Base-by-base conservation (phyloP, 495 filamentous ascomycete genomes). In the Rhypophila decipiens region DNA sequence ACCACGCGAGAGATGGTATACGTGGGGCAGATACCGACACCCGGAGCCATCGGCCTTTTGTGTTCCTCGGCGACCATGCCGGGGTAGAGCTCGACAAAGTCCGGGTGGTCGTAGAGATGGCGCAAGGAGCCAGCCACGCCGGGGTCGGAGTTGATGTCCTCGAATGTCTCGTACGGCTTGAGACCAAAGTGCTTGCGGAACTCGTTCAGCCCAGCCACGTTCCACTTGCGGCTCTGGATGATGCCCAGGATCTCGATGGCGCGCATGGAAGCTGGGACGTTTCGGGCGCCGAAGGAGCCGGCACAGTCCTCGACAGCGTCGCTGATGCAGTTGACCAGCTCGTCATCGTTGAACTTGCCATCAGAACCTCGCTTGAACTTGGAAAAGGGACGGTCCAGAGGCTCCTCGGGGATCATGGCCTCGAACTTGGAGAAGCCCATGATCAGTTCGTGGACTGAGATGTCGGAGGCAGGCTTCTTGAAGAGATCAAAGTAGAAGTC, bases 231-330 rank as follows among this genome's bases (percentile, higher is more conserved):
- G 2, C 85, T 83, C 53, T 94, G 88, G 52, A 88, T 76, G 46
- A 96, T 95, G 29, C 90, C 88, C 0, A 96, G 74, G 36, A 91
- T 84, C 59, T 96, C 90, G 13, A 95, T 74, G 11, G 79, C 76
- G 40, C 78, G 78, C 71, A 96, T 76, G 35, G 86, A 73, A 11
- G 70, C 65, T 0, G 90, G 90, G 0, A 94, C 84, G 51, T 86
- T 83, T 5, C 82, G 80, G 2, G 84, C 84, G 3, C 90, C 90
- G 52, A 78, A 81, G 1, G 78, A 73, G 0, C 76, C 80, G 0
- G 80, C 79, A 41, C 65, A 61, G 51, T 84, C 79, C 58, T 88
- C 84, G 38, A 90, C 78, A 24, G 77, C 71, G 8, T 79, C 74
- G 15, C 72, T 61, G 15, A 89, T 79, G 44, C 87, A 83, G 27